A percentile compares a stretch with the other conserved stretches of the same genome.
Evolutionary conservation across 108 stramenopile species (phyloP).

Genomic region (Nannochloropsis oceanica): DNA sequence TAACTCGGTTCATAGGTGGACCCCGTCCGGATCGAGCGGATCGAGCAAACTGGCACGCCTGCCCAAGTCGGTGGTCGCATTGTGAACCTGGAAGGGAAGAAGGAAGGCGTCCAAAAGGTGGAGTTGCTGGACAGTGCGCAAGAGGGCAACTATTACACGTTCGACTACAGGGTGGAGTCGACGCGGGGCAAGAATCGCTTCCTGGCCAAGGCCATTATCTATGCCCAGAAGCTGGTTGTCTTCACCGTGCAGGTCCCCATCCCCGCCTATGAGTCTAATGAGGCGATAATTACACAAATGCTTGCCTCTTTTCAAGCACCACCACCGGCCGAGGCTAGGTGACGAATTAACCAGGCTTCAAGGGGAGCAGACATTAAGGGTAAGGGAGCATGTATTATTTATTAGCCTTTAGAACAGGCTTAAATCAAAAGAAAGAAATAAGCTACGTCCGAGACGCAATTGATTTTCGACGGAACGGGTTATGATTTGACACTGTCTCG

Average conservation of each 20-base stretch:
- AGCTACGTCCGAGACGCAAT: no score
- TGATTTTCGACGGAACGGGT: no score
- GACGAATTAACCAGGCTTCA: no score
- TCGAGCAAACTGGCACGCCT: neutral
- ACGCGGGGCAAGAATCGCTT: neutral
- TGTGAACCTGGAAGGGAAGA: neutral
- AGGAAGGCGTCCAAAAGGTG: neutral
- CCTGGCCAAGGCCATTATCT: neutral
- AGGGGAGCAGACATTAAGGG: no score
- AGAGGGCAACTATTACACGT: neutral
- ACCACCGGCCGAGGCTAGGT: no score
- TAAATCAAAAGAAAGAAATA: no score
- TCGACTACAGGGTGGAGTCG: neutral
- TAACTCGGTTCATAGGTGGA: neutral
- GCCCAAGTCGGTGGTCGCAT: neutral
- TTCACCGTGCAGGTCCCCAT: neutral
- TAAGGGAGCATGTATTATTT: no score
- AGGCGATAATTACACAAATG: neutral
- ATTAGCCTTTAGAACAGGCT: no score
- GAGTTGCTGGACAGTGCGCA: neutral
- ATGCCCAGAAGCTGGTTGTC: neutral
- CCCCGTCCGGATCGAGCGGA: neutral
- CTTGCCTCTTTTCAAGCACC: neutral
- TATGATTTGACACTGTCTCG: no score
- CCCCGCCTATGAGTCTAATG: neutral